Evolutionary conservation across 2,329 filamentous ascomycete species (phyloP).

Genomic region (Fusarium anthophilum): DNA sequence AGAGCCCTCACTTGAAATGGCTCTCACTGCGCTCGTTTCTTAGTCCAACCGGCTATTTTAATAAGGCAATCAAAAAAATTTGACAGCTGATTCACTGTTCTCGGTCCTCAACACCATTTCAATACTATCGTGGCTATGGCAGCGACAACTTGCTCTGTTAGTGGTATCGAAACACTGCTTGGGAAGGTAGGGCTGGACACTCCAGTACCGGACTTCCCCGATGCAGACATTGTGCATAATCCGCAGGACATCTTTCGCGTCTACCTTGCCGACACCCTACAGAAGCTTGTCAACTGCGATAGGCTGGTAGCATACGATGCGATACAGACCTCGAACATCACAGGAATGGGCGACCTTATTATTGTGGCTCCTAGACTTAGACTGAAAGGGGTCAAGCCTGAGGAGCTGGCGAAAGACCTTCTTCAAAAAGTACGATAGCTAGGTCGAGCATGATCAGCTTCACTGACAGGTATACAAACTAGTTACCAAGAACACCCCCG

Average conservation of each 20-base stretch:
- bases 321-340: constrained; percentile 40
- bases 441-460: neutral
- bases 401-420: constrained; percentile 36
- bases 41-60: fast-evolving
- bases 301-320: constrained; percentile 39
- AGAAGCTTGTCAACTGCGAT: constrained; percentile 37
- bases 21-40: neutral
- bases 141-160: constrained; percentile 35
- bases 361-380: constrained; percentile 40
- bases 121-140: constrained; percentile 30
- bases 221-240: constrained; percentile 36
- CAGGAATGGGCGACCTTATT: constrained; percentile 39
- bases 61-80: neutral
- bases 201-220: constrained; percentile 34
- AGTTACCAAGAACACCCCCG: constrained; percentile 36
- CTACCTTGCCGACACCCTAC: constrained; percentile 35
- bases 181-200: constrained; percentile 36
- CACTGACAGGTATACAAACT: neutral
- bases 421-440: constrained; percentile 22
- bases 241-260: constrained; percentile 42
- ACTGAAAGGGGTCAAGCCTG: constrained; percentile 12
- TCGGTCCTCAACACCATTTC: neutral
- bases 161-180: constrained; percentile 30
- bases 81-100: neutral
- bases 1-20: neutral